Conservation (phyloP, 495 filamentous ascomycete genomes). For the Penicillium steckii region DNA sequence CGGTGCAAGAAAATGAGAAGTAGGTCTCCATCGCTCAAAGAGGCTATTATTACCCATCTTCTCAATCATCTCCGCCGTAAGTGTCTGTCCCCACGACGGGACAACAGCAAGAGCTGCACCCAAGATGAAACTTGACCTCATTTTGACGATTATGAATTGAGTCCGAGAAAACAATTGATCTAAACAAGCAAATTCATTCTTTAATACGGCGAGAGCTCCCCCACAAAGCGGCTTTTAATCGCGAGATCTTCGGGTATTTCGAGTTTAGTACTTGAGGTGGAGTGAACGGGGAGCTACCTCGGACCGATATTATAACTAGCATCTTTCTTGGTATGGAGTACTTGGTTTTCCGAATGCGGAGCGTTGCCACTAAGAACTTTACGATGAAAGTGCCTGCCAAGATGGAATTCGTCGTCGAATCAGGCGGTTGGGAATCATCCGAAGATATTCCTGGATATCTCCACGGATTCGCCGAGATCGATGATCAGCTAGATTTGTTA, state of each 20-base stretch:
- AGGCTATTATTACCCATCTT: conserved; percentile 16
- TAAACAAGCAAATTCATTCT: not conserved
- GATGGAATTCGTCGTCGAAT: conserved; percentile 1
- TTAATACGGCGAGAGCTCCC: not conserved
- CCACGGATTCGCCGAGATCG: conserved; percentile 8
- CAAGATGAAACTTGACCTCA: conserved; percentile 2
- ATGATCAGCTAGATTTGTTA: not conserved
- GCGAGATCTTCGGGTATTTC: conserved; percentile 15
- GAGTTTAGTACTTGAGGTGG: not conserved
- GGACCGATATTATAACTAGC: not conserved
- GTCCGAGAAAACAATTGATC: not conserved
- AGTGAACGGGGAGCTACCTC: not conserved
- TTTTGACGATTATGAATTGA: not conserved
- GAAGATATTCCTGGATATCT: conserved; percentile 3
- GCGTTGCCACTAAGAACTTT: not conserved
- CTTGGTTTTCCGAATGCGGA: not conserved
- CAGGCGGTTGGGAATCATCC: conserved; percentile 1
- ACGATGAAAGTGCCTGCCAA: not conserved
- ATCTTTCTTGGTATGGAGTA: not conserved
- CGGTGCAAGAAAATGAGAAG: conserved; percentile 19
- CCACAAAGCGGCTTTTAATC: conserved; percentile 10
- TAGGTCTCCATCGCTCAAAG: conserved; percentile 14
- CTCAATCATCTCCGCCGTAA: conserved; percentile 10
- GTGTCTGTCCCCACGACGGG: conserved; percentile 6
- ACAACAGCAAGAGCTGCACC: conserved; percentile 4